phyloP scores from a whole-genome alignment of 495 filamentous ascomycete species.

The Penicillium herquei region DNA sequence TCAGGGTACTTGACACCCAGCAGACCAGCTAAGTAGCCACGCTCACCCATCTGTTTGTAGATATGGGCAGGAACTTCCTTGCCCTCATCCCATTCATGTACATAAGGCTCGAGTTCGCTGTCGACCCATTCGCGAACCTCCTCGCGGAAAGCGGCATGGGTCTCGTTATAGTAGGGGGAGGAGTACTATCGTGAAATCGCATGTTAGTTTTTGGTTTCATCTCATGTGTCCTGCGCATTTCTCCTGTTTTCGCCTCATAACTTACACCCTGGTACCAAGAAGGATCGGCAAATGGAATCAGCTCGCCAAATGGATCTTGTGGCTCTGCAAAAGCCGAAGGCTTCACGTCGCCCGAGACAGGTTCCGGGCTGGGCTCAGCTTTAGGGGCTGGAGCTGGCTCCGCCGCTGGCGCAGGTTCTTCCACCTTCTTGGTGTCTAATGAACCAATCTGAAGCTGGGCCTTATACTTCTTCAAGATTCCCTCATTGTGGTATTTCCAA shows the following conservation, averaged over 20 bases:
- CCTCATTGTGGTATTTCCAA: conserved; percentile 98
- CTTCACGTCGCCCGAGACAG: conserved; percentile 33
- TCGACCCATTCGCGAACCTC: conserved; percentile 94
- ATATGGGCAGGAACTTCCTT: conserved; percentile 82
- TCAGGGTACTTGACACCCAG: conserved; percentile 76
- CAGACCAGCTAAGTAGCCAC: conserved; percentile 88
- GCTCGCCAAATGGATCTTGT: conserved; percentile 77
- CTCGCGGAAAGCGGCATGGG: conserved; percentile 82
- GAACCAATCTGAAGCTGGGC: conserved; percentile 84
- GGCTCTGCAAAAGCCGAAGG: conserved; percentile 55
- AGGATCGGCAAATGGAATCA: conserved; percentile 91
- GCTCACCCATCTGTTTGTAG: conserved; percentile 92
- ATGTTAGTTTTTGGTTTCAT: conserved; percentile 9
- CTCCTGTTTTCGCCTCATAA: conserved; percentile 11
- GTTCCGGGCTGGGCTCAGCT: conserved; percentile 51
- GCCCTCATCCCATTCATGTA: conserved; percentile 95
- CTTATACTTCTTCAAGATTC: conserved; percentile 95
- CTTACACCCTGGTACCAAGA: conserved; percentile 94
- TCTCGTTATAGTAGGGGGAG: conserved; percentile 93
- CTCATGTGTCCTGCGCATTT: not conserved
- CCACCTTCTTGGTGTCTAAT: conserved; percentile 76
- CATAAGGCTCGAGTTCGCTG: conserved; percentile 81
- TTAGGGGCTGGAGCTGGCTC: conserved; percentile 30
- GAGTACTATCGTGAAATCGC: conserved; percentile 61
- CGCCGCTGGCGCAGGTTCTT: conserved; percentile 47